Evolutionary conservation across 805 yeast species (phyloP).

Genomic region (Saccharomycopsis fodiens): DNA sequence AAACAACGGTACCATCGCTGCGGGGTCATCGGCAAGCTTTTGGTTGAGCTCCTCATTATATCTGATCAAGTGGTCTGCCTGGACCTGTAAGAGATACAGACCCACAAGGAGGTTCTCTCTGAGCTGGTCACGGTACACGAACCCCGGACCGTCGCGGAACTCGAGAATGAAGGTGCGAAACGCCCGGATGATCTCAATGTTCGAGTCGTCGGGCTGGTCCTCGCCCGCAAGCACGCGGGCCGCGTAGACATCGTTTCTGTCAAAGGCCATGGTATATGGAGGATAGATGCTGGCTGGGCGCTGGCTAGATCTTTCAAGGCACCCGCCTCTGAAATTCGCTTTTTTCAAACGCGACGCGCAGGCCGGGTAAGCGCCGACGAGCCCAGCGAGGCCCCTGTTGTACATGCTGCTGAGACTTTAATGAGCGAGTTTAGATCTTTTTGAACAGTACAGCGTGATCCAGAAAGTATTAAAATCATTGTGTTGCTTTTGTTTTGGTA

Average conservation of each 20-base stretch:
- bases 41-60: conserved; percentile 87
- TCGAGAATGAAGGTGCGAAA: conserved; percentile 79
- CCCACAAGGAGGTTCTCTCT: conserved; percentile 78
- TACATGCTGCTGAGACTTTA: no score
- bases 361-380: background rate
- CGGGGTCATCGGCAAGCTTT: conserved; percentile 75
- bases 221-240: conserved; percentile 89
- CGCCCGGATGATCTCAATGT: conserved; percentile 64
- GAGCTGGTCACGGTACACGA: conserved; percentile 83
- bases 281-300: no score
- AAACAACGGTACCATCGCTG: conserved; percentile 78
- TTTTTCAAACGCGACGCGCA: background rate
- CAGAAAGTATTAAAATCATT: no score
- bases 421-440: no score
- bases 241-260: conserved; percentile 60
- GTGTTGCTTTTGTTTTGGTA: no score
- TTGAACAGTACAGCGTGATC: no score
- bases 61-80: conserved; percentile 76
- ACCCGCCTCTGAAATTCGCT: no score
- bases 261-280: conserved; percentile 68
- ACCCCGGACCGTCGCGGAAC: conserved; percentile 75
- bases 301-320: no score
- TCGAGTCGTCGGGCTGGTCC: conserved; percentile 51
- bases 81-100: conserved; percentile 64
- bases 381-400: no score